Conservation (phyloP, 805 yeast genomes). For the Diddensiella caesifluorescens region DNA sequence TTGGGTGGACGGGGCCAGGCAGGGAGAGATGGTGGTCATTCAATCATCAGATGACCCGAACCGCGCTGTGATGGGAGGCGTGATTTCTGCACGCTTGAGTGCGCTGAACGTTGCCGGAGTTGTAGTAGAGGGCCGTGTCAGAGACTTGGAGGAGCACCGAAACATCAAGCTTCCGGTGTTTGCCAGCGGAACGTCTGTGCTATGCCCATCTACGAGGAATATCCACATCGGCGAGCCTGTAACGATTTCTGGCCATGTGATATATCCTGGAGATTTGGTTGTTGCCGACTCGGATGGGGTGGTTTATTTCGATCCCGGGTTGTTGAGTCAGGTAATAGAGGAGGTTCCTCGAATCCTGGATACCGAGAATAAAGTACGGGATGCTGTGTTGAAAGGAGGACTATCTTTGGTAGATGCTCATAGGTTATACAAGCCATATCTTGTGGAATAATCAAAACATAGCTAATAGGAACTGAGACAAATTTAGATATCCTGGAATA, state of each 20-base stretch:
- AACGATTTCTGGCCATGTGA: slow-evolving; percentile 77
- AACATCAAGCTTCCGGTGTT: slow-evolving; percentile 10
- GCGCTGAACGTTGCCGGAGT: slow-evolving; percentile 13
- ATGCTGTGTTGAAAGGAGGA: slow-evolving; percentile 12
- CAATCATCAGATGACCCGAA: slow-evolving; percentile 9
- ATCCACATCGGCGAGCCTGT: slow-evolving; percentile 43
- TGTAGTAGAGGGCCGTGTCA: slow-evolving; percentile 13
- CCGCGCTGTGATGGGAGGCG: slow-evolving; percentile 15
- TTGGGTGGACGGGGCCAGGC: slow-evolving; percentile 12
- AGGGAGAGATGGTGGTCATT: slow-evolving; percentile 8
- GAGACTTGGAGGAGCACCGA: slow-evolving; percentile 16
- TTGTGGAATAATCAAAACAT: not conserved
- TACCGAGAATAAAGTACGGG: slow-evolving; percentile 12
- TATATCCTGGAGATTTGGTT: slow-evolving; percentile 45
- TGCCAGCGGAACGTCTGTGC: slow-evolving; percentile 13
- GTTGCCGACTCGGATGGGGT: slow-evolving; percentile 16
- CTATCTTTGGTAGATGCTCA: slow-evolving; percentile 14
- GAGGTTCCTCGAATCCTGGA: slow-evolving; percentile 11
- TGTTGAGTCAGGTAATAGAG: slow-evolving; percentile 9
- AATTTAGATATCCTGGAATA: no score
- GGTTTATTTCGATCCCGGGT: slow-evolving; percentile 9
- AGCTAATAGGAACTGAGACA: no score
- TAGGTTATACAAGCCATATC: slow-evolving; percentile 13
- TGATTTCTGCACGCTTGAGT: slow-evolving; percentile 12
- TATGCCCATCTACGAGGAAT: slow-evolving; percentile 14